These are phyloP conservation scores for Talaromyces marneffei DNA, from an alignment of 2,329 filamentous ascomycete genomes.

Conservation along the genomic window DNA sequence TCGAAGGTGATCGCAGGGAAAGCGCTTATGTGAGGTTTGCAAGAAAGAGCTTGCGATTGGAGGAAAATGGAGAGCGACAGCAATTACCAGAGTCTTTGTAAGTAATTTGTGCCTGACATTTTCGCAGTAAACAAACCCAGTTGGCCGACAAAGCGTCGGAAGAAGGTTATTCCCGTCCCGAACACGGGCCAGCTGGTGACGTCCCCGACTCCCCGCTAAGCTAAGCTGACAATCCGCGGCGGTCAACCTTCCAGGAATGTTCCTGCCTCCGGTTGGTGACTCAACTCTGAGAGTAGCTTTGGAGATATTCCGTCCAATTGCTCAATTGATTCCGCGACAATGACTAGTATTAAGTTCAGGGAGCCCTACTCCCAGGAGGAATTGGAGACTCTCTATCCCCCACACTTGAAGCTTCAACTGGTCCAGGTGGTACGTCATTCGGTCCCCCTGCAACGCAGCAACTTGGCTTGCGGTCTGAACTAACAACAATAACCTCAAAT, in stretches of 20 bases:
- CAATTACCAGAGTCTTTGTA: not conserved
- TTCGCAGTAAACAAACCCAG: slow-evolving; percentile 3
- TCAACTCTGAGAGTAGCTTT: not conserved
- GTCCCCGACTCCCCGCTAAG: no score
- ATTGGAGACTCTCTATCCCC: slow-evolving; percentile 73
- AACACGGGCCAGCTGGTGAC: no score
- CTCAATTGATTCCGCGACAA: slow-evolving; percentile 32
- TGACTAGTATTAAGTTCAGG: slow-evolving; percentile 73
- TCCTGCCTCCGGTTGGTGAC: not conserved
- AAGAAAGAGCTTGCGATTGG: not conserved
- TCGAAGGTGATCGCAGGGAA: not conserved
- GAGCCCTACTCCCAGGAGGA: slow-evolving; percentile 74
- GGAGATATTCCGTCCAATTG: not conserved
- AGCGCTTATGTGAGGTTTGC: not conserved
- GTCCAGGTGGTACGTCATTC: slow-evolving; percentile 66
- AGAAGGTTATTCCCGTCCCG: slow-evolving; percentile 2
- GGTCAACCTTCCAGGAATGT: not conserved
- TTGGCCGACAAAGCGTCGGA: not conserved
- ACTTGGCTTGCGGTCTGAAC: not conserved
- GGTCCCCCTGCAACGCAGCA: not conserved
- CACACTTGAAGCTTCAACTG: slow-evolving; percentile 71
- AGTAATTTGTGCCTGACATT: not conserved
- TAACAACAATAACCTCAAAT: slow-evolving; percentile 17
- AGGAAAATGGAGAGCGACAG: not conserved
- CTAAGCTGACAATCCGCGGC: not conserved